A percentile compares a stretch with the other conserved stretches of the same genome.
Conservation (phyloP, 2,329 filamentous ascomycete genomes). For the Aspergillus sp. region DNA sequence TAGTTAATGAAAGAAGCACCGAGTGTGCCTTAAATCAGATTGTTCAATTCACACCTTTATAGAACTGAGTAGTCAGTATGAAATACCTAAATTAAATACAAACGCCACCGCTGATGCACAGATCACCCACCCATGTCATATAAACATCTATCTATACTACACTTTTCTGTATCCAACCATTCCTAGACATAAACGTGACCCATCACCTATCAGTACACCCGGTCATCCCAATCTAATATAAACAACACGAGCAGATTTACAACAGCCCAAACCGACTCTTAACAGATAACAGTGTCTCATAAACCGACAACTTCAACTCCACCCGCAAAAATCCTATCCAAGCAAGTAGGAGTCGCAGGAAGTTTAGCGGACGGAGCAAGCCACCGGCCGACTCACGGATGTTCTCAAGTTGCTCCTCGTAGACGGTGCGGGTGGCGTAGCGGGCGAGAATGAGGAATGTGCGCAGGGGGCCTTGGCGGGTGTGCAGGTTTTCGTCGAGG, state of each 20-base stretch:
- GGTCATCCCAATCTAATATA: not conserved
- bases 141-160: not conserved
- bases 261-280: slow-evolving; percentile 44
- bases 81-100: not conserved
- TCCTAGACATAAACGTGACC: not conserved
- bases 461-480: slow-evolving; percentile 52
- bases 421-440: slow-evolving; percentile 57
- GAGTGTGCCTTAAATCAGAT: slow-evolving; percentile 3
- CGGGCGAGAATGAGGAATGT: slow-evolving; percentile 59
- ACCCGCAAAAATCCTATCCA: slow-evolving; percentile 50
- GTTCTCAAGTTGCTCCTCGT: slow-evolving; percentile 52
- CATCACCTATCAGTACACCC: not conserved
- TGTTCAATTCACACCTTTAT: not conserved
- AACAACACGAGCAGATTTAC: not conserved
- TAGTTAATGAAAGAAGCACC: slow-evolving; percentile 8
- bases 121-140: slow-evolving; percentile 11
- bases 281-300: slow-evolving; percentile 50
- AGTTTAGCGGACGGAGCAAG: slow-evolving; percentile 47
- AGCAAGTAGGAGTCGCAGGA: slow-evolving; percentile 46
- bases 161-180: slow-evolving; percentile 1
- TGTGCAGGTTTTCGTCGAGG: slow-evolving; percentile 71
- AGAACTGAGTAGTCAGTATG: not conserved
- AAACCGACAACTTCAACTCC: slow-evolving; percentile 52
- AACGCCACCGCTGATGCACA: slow-evolving; percentile 27
- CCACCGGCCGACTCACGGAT: slow-evolving; percentile 45